These are phyloP conservation scores for Alternaria sp. DNA, from an alignment of 2,329 filamentous ascomycete genomes.

Conservation along the genomic window DNA sequence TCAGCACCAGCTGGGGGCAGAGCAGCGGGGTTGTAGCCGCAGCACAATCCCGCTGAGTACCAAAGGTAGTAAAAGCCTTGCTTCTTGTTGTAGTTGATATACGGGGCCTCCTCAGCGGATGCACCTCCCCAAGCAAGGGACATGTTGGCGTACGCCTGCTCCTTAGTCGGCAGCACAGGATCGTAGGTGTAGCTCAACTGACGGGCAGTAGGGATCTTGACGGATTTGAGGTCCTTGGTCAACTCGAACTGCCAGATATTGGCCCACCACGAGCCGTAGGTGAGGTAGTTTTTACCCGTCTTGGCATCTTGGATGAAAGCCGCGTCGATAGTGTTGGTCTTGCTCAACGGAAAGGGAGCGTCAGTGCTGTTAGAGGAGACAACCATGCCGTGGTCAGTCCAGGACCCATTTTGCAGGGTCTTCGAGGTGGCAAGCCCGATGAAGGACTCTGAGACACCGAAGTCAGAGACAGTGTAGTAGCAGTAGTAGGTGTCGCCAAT, in stretches of 20 bases:
- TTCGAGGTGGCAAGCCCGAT: constrained; percentile 63
- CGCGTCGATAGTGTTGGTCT: constrained; percentile 57
- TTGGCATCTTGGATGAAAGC: constrained; percentile 48
- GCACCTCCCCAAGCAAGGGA: neutral
- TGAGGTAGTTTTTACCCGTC: constrained; percentile 53
- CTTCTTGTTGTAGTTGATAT: constrained; percentile 49
- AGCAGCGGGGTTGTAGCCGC: neutral
- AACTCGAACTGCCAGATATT: constrained; percentile 8
- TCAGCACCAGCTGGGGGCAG: constrained; percentile 57
- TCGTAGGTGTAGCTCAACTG: constrained; percentile 12
- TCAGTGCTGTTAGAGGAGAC: constrained; percentile 43
- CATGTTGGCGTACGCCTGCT: constrained; percentile 25
- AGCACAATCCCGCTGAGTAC: neutral
- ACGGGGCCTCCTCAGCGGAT: neutral
- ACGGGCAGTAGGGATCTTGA: constrained; percentile 6
- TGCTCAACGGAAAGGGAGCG: neutral
- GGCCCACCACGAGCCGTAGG: constrained; percentile 71
- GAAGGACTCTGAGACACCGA: constrained; percentile 64
- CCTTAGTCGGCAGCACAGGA: constrained; percentile 7
- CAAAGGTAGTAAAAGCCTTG: constrained; percentile 24
- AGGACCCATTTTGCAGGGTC: constrained; percentile 60
- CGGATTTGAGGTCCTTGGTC: constrained; percentile 5
- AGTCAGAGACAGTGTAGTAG: constrained; percentile 68
- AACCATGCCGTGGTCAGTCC: constrained; percentile 65
- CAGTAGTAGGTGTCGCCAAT: constrained; percentile 59